Conservation (phyloP, 495 filamentous ascomycete genomes). For the Penicillium desertorum region DNA sequence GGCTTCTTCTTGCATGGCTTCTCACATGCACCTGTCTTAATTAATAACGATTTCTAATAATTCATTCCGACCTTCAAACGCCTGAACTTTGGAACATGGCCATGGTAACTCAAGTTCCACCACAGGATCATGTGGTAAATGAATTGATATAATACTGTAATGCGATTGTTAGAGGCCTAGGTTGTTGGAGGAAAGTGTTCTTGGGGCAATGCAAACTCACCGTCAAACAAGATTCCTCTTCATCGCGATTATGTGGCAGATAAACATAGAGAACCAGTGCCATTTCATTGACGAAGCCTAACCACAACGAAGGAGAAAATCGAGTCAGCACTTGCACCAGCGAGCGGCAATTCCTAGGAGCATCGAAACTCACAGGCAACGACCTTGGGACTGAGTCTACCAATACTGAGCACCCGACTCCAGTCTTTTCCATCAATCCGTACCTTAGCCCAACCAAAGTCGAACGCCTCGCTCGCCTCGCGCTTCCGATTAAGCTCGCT, state of each 20-base stretch:
- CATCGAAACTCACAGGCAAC: constrained; percentile 68
- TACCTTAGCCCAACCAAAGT: constrained; percentile 78
- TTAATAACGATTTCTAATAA: constrained; percentile 29
- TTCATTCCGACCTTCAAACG: constrained; percentile 6
- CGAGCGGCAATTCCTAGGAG: not conserved
- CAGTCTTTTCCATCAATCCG: constrained; percentile 90
- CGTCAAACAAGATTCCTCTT: constrained; percentile 77
- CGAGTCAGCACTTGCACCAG: not conserved
- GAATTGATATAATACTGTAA: constrained; percentile 63
- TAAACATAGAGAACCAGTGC: constrained; percentile 93
- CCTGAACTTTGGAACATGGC: not conserved
- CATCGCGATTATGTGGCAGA: constrained; percentile 66
- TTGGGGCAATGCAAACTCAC: constrained; percentile 44
- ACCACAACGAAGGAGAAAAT: constrained; percentile 4
- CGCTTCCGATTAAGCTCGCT: constrained; percentile 68
- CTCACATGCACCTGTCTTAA: constrained; percentile 23
- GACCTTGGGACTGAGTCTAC: constrained; percentile 79
- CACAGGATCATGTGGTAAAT: constrained; percentile 32
- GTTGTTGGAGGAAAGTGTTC: not conserved
- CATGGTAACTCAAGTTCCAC: not conserved
- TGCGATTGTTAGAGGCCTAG: not conserved
- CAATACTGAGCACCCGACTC: constrained; percentile 87
- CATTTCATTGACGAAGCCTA: constrained; percentile 69
- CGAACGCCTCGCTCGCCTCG: constrained; percentile 47
- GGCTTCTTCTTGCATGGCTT: constrained; percentile 15